phyloP scores from a whole-genome alignment of 1,284 basidiomycete genomes.

The Cutaneotrichosporon cavernicola region DNA sequence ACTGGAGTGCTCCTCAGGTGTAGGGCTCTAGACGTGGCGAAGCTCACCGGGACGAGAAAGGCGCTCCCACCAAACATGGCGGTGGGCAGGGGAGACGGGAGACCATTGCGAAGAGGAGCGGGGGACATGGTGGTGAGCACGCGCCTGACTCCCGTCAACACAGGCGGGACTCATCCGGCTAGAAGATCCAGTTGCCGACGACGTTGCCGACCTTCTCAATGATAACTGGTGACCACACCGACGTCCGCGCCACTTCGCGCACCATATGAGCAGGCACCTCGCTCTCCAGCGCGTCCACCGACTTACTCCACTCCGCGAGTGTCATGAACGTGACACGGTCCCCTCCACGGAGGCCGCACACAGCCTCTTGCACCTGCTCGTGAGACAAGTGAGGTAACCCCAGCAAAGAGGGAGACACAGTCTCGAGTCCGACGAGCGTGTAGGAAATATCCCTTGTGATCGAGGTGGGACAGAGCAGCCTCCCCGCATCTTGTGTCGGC shows the following conservation, averaged over 20 bases:
- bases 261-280: neutral
- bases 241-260: neutral
- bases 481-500: neutral
- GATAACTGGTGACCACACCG: neutral
- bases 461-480: neutral
- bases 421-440: constrained; percentile 2
- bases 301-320: neutral
- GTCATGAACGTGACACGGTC: neutral
- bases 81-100: no score
- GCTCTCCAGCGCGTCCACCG: neutral
- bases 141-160: no score
- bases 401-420: neutral
- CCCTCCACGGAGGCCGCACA: neutral
- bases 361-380: neutral
- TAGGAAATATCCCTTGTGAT: neutral
- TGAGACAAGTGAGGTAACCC: neutral
- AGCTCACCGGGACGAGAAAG: no score
- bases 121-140: no score
- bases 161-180: neutral
- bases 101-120: no score
- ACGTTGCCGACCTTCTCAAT: neutral
- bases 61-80: no score
- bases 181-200: neutral
- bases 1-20: no score
- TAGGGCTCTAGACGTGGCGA: no score